phyloP scores from a whole-genome alignment of 2,329 filamentous ascomycete species.

The Cytospora leucostoma region DNA sequence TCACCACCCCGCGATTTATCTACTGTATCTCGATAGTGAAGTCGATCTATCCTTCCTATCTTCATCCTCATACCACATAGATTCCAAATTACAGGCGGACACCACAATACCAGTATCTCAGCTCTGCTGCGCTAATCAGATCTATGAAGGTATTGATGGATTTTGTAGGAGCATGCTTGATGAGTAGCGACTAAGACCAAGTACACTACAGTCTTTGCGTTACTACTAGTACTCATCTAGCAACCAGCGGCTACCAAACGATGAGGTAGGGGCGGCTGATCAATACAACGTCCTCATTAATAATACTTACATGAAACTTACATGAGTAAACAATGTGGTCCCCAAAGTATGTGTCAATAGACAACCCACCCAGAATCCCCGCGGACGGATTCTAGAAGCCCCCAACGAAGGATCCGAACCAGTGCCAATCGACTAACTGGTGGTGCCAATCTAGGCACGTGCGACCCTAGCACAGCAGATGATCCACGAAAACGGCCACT shows the following conservation, averaged over 20 bases:
- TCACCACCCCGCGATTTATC: neutral
- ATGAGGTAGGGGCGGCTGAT: too few relatives aligned
- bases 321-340: too few relatives aligned
- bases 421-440: neutral
- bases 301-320: too few relatives aligned
- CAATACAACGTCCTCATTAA: too few relatives aligned
- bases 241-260: too few relatives aligned
- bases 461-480: neutral
- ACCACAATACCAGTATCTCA: neutral
- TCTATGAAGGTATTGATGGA: too few relatives aligned
- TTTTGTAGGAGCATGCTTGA: too few relatives aligned
- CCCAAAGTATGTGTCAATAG: neutral
- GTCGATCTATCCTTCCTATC: neutral
- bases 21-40: neutral
- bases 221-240: too few relatives aligned
- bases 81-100: too few relatives aligned
- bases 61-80: too few relatives aligned
- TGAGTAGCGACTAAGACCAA: too few relatives aligned
- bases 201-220: too few relatives aligned
- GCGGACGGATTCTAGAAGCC: neutral
- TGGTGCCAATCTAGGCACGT: neutral
- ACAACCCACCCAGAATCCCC: neutral
- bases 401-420: neutral
- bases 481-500: constrained; percentile 10
- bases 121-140: neutral